Evolutionary conservation across 768 basidiomycete genomes (phyloP), one percentile per base, ranked within the genome.

Genomic region (Tulasnella sp.): DNA sequence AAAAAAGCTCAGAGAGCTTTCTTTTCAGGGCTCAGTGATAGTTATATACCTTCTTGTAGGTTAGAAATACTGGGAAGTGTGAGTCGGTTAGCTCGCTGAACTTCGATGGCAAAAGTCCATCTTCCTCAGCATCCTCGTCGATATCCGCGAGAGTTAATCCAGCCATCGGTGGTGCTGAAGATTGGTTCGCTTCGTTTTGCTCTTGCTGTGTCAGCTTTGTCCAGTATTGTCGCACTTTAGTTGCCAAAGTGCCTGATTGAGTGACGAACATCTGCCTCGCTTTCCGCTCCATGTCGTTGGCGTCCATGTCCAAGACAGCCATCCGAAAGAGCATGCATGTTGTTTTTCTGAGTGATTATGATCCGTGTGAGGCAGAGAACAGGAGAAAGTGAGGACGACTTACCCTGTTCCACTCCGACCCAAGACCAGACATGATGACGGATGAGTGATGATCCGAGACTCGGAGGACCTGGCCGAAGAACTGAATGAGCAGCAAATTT

Each of bases 241-340:
- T n/a, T 29, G 74, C 74, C 22, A 74, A 66, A 34, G 69, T 62
- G 19, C 72, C 64, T 1, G 74, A 74, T 39, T 74, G 74, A 40
- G 74, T 74, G 12, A 74, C 73, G 36, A 74, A 74, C n/a, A 74
- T 44, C 64, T 74, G 74, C 2, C 74, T 9, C 2, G 67, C 34
- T 22, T 29, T 40, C 16, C 41, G 17, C 12, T 26, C n/a, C 16
- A 17, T n/a, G 11, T 63, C 29, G n/a, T 68, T 29, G 14, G 63
- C 59, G 12, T 36, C 73, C 16, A 29, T 66, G 41, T 74, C 74
- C 17, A 74, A 36, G 19, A 29, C 35, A 7, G 68, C 68, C 63
- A 74, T 64, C 26, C 63, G 29, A 44, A 74, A 74, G 14, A 74
- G 59, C 74, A 74, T 74, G 37, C 74, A 75, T 17, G 74, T 74